Evolutionary conservation across 495 filamentous ascomycete genomes (phyloP).

Genomic region (Aspergillus bertholletiae): DNA sequence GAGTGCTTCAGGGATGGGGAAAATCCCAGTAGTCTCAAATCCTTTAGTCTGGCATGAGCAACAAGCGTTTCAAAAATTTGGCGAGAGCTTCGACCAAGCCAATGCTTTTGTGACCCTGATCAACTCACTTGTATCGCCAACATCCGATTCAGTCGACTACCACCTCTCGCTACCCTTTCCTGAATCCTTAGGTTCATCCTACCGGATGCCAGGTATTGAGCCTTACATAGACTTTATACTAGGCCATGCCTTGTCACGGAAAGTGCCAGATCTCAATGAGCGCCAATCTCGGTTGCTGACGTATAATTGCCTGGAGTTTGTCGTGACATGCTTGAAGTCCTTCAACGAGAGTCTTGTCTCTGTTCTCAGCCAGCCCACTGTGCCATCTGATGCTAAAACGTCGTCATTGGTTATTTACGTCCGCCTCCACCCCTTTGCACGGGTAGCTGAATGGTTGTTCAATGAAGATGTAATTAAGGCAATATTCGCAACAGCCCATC

Average conservation of each 20-base stretch:
- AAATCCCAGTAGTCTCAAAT: conserved; percentile 37
- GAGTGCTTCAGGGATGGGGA: conserved; percentile 28
- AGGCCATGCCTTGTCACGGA: conserved; percentile 65
- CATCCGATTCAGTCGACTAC: conserved; percentile 40
- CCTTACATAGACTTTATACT: conserved; percentile 87
- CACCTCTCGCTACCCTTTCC: conserved; percentile 78
- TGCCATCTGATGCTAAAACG: conserved; percentile 65
- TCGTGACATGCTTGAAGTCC: conserved; percentile 64
- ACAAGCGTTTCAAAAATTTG: conserved; percentile 55
- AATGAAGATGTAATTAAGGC: conserved; percentile 82
- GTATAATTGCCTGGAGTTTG: conserved; percentile 75
- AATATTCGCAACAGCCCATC: conserved; percentile 71
- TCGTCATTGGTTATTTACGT: conserved; percentile 73
- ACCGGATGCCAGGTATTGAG: conserved; percentile 82
- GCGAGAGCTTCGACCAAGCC: conserved; percentile 71
- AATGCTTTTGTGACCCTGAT: conserved; percentile 77
- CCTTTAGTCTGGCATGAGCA: conserved; percentile 47
- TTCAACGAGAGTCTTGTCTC: conserved; percentile 93
- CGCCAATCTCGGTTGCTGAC: conserved; percentile 66
- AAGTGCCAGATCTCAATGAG: conserved; percentile 53
- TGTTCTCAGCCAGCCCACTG: conserved; percentile 69
- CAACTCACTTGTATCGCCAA: conserved; percentile 61
- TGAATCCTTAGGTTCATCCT: conserved; percentile 74
- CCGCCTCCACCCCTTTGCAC: conserved; percentile 82
- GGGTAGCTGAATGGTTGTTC: conserved; percentile 96